Evolutionary conservation across 371 early-diverging fungal genomes (phyloP).

Genomic region (Sporodiniella umbellata): DNA sequence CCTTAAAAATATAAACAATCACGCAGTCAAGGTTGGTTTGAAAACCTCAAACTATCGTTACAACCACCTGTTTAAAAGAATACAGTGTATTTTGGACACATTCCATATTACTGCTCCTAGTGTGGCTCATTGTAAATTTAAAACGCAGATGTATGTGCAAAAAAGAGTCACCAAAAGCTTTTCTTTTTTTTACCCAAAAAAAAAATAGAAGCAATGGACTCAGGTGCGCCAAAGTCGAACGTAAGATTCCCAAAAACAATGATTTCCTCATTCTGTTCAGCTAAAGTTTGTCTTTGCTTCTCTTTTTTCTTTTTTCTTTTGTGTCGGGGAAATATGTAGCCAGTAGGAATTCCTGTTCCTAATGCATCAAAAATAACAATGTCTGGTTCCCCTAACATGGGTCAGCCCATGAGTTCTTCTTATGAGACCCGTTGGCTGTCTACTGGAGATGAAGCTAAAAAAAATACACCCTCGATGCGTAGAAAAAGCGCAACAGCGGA

Average conservation of each 20-base stretch:
- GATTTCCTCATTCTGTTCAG: no score
- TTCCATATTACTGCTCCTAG: no score
- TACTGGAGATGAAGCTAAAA: conserved; percentile 15
- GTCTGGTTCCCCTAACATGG: conserved; percentile 15
- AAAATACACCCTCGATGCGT: conserved; percentile 3
- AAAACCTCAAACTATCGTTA: no score
- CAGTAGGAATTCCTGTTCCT: conserved; percentile 14
- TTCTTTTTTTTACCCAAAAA: conserved; percentile 1
- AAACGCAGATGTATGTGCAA: neutral
- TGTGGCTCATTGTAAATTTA: conserved; percentile 15
- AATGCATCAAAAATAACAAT: conserved; percentile 5
- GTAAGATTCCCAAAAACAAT: no score
- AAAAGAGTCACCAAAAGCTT: conserved; percentile 10
- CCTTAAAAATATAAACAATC: no score
- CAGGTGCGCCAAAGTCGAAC: conserved; percentile 13
- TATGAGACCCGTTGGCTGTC: conserved; percentile 28
- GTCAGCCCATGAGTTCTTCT: conserved; percentile 27
- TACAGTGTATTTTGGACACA: no score
- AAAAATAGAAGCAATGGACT: conserved; percentile 11
- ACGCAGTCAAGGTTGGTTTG: no score
- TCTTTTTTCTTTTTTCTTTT: neutral
- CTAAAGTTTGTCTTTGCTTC: no score
- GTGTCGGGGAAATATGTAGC: neutral
- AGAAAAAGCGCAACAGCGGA: conserved; percentile 19
- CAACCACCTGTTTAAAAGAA: no score